Conservation (phyloP, 768 basidiomycete species). For the Boletus tylopilopsis region DNA sequence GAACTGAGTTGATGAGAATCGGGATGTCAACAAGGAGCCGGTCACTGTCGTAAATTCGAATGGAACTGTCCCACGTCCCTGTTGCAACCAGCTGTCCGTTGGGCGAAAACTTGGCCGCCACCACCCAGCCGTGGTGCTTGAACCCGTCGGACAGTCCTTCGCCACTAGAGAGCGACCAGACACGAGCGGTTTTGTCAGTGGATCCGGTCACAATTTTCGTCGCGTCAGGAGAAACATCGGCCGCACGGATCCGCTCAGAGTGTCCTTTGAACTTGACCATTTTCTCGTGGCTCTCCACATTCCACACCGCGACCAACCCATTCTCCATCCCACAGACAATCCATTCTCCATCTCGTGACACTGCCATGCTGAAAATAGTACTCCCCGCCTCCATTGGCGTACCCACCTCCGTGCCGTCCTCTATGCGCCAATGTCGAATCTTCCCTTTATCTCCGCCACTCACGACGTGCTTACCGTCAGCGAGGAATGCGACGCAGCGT, state of each 20-base stretch:
- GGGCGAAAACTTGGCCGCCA: not conserved
- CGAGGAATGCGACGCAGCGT: not conserved
- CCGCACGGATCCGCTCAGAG: not conserved
- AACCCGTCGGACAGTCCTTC: not conserved
- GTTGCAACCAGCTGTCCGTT: not conserved
- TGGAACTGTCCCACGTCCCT: not conserved
- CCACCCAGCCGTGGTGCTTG: not conserved
- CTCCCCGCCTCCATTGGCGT: not conserved
- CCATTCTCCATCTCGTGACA: not conserved
- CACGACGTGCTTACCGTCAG: not conserved
- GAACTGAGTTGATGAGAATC: too few relatives aligned
- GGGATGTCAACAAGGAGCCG: not conserved
- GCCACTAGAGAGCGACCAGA: not conserved
- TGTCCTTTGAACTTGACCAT: not conserved
- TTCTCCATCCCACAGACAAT: not conserved
- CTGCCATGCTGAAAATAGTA: not conserved
- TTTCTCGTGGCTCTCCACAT: not conserved
- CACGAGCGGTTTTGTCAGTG: not conserved
- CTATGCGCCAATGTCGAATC: not conserved
- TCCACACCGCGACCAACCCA: not conserved
- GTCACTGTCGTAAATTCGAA: not conserved
- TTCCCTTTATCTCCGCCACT: not conserved
- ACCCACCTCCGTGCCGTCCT: not conserved
- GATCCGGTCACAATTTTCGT: not conserved
- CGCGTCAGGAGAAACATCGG: not conserved